Percentiles rank a stretch among this genome's conserved stretches.
Evolutionary conservation across 78 protist species (phyloP).

Genomic region (Salpingoeca rosetta): DNA sequence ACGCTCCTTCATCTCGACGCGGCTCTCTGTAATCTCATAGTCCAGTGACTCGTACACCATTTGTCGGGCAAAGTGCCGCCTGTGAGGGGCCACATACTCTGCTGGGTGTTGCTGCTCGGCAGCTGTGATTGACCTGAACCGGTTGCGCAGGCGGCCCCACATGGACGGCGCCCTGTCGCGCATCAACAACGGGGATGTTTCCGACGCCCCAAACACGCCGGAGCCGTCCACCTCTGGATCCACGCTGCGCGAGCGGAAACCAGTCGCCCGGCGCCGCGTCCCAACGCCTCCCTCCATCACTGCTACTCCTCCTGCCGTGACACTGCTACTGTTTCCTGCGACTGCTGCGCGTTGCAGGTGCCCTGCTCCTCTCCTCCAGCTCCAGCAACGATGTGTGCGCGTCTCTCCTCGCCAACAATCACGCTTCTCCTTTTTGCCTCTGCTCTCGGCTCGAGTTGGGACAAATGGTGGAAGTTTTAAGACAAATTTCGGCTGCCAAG

Average conservation of each 20-base stretch:
- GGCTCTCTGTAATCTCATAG: neutral
- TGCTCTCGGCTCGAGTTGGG: too few species aligned
- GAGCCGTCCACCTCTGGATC: neutral
- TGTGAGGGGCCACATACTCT: neutral
- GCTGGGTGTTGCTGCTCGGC: neutral
- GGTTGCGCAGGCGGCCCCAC: neutral
- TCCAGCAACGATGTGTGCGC: too few species aligned
- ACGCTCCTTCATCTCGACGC: neutral
- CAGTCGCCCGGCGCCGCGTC: too few species aligned
- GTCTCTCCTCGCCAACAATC: too few species aligned
- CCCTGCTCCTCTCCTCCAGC: too few species aligned
- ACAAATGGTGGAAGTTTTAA: too few species aligned
- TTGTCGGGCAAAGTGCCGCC: neutral
- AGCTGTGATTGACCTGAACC: neutral
- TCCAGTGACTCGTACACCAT: neutral
- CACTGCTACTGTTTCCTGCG: too few species aligned
- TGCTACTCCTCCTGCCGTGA: too few species aligned
- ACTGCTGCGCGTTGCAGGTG: too few species aligned
- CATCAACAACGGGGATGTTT: neutral
- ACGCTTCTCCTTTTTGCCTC: too few species aligned
- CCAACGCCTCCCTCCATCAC: too few species aligned
- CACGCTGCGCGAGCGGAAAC: neutral
- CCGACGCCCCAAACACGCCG: neutral
- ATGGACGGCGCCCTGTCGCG: neutral
- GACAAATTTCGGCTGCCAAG: too few species aligned